These are phyloP conservation scores for Mayamaea pseudoterrestris DNA, from an alignment of 108 stramenopile species.

Conservation along the genomic window DNA sequence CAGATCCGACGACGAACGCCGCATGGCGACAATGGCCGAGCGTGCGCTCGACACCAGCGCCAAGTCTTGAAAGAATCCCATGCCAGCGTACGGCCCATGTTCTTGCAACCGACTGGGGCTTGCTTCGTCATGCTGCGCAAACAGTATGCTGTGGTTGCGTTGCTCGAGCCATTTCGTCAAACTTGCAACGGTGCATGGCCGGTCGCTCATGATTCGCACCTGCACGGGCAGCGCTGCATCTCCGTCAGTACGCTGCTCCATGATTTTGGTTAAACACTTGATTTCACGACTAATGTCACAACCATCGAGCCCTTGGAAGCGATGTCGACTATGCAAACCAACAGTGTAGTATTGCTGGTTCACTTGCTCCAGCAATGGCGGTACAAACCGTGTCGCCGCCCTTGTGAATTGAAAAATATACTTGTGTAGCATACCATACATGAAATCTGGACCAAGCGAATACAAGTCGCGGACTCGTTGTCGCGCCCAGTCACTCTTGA, in stretches of 20 bases:
- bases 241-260: too few species aligned
- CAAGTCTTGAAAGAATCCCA: conserved; percentile 15
- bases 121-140: background rate
- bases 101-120: background rate
- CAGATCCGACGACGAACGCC: background rate
- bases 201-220: background rate
- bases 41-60: background rate
- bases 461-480: background rate
- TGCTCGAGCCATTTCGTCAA: background rate
- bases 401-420: background rate
- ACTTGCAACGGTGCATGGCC: background rate
- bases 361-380: too few species aligned
- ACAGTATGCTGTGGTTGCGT: background rate
- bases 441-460: background rate
- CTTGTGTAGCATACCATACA: background rate
- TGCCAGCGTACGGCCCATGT: conserved; percentile 12
- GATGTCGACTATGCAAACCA: too few species aligned
- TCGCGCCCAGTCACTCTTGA: too few species aligned
- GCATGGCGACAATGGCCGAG: background rate
- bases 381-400: too few species aligned
- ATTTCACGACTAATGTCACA: too few species aligned
- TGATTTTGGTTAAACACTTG: too few species aligned
- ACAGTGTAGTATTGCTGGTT: too few species aligned
- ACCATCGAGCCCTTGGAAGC: too few species aligned
- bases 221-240: too few species aligned